A percentile compares a stretch with the other conserved stretches of the same genome.
These are phyloP conservation scores for Tetracladium setigerum DNA, from an alignment of 495 filamentous ascomycete genomes.

Conservation along the genomic window DNA sequence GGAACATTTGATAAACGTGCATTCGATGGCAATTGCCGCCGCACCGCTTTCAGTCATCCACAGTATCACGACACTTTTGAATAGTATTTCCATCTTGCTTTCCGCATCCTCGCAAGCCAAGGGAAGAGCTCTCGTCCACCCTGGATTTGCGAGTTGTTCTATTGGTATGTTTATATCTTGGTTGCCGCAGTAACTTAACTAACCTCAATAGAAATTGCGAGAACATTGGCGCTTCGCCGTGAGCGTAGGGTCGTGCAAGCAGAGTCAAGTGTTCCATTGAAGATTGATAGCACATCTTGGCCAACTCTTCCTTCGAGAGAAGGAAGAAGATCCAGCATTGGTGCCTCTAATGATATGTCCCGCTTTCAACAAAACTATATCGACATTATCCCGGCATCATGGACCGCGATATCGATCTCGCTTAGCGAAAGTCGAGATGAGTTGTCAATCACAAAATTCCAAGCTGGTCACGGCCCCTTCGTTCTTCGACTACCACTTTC, in stretches of 20 bases:
- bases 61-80: slow-evolving; percentile 49
- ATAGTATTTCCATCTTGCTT: slow-evolving; percentile 57
- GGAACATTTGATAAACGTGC: slow-evolving; percentile 47
- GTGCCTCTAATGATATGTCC: slow-evolving; percentile 36
- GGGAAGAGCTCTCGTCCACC: slow-evolving; percentile 36
- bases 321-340: slow-evolving; percentile 10
- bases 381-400: slow-evolving; percentile 72
- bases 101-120: slow-evolving; percentile 47
- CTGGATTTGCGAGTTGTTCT: slow-evolving; percentile 45
- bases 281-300: slow-evolving; percentile 35
- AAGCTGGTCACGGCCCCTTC: slow-evolving; percentile 67
- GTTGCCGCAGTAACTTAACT: neutral
- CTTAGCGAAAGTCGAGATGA: slow-evolving; percentile 74
- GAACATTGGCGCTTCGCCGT: slow-evolving; percentile 50
- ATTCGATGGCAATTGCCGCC: slow-evolving; percentile 35
- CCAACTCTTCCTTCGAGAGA: slow-evolving; percentile 22
- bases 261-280: slow-evolving; percentile 27
- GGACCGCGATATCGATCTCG: slow-evolving; percentile 81
- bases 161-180: slow-evolving; percentile 18
- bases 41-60: slow-evolving; percentile 40
- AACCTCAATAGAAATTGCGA: slow-evolving; percentile 51
- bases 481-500: slow-evolving; percentile 77
- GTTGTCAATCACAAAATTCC: slow-evolving; percentile 73
- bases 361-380: slow-evolving; percentile 62
- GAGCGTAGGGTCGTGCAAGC: slow-evolving; percentile 46